These are phyloP conservation scores for Neocatenulostroma microsporum DNA, from an alignment of 2,329 filamentous ascomycete species.

Conservation along the genomic window DNA sequence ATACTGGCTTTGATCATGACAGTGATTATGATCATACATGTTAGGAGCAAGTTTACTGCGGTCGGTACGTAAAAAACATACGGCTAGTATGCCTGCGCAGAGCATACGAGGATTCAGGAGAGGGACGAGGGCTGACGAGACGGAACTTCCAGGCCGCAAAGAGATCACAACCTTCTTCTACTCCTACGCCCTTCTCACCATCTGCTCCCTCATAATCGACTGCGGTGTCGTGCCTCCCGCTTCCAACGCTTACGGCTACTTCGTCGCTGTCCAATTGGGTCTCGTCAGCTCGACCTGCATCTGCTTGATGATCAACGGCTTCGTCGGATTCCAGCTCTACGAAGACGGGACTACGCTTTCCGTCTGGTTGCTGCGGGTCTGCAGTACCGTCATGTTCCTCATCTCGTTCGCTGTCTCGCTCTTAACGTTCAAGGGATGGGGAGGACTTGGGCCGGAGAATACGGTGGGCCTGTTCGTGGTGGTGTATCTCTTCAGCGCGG, in stretches of 20 bases:
- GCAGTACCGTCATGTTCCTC: constrained; percentile 72
- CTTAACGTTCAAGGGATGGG: constrained; percentile 88
- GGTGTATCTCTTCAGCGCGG: constrained; percentile 80
- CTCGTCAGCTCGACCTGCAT: constrained; percentile 78
- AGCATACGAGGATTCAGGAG: neutral
- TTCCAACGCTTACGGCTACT: constrained; percentile 76
- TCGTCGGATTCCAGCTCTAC: constrained; percentile 96
- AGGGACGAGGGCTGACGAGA: constrained; percentile 5
- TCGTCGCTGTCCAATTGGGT: constrained; percentile 79
- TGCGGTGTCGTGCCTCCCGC: constrained; percentile 84
- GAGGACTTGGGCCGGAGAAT: constrained; percentile 73
- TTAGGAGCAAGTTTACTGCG: constrained; percentile 95
- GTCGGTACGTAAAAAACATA: constrained; percentile 59
- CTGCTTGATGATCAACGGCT: constrained; percentile 89
- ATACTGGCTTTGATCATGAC: constrained; percentile 88
- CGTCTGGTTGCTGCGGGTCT: constrained; percentile 80
- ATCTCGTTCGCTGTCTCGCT: constrained; percentile 82
- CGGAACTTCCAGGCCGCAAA: constrained; percentile 51
- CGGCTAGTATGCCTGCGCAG: neutral
- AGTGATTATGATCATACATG: constrained; percentile 93
- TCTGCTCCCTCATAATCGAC: constrained; percentile 82
- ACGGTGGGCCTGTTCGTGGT: constrained; percentile 87
- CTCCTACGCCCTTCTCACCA: constrained; percentile 83
- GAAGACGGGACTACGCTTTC: constrained; percentile 92
- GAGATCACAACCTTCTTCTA: constrained; percentile 91